phyloP scores from a whole-genome alignment of 495 filamentous ascomycete genomes.

The Bacidia gigantensis region DNA sequence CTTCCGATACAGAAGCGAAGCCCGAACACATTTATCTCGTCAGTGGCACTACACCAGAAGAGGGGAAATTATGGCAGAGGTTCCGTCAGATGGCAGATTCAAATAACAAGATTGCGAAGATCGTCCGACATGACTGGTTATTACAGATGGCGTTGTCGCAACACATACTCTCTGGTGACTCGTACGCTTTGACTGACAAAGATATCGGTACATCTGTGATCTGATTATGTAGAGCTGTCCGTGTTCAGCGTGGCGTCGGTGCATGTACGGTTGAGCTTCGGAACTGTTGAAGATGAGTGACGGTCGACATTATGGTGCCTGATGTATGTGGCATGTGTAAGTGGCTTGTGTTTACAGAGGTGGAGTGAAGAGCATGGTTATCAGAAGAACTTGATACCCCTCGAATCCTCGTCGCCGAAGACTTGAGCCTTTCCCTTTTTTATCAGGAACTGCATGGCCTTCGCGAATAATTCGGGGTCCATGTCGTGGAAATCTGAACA shows the following conservation, averaged over 20 bases:
- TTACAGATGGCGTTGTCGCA: constrained; percentile 82
- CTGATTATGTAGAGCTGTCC: background rate
- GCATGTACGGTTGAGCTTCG: background rate
- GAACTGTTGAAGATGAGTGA: no score
- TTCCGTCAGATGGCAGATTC: constrained; percentile 65
- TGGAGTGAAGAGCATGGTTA: background rate
- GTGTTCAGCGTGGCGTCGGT: background rate
- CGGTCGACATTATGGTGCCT: no score
- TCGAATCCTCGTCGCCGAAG: constrained; percentile 72
- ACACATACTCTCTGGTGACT: constrained; percentile 47
- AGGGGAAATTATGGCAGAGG: constrained; percentile 61
- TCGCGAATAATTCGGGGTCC: constrained; percentile 64
- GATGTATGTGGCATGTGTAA: no score
- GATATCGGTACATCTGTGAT: background rate
- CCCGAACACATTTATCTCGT: constrained; percentile 58
- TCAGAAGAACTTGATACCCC: constrained; percentile 94
- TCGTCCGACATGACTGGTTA: constrained; percentile 80
- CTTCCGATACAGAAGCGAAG: constrained; percentile 38
- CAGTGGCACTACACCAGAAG: constrained; percentile 45
- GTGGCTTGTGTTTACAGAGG: no score
- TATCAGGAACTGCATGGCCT: constrained; percentile 63
- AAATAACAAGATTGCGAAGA: constrained; percentile 55
- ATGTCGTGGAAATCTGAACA: constrained; percentile 71
- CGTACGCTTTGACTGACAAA: constrained; percentile 36
- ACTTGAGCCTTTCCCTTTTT: constrained; percentile 87